phyloP scores from a whole-genome alignment of 345 rosid species.

The Rhizophora mangle region DNA sequence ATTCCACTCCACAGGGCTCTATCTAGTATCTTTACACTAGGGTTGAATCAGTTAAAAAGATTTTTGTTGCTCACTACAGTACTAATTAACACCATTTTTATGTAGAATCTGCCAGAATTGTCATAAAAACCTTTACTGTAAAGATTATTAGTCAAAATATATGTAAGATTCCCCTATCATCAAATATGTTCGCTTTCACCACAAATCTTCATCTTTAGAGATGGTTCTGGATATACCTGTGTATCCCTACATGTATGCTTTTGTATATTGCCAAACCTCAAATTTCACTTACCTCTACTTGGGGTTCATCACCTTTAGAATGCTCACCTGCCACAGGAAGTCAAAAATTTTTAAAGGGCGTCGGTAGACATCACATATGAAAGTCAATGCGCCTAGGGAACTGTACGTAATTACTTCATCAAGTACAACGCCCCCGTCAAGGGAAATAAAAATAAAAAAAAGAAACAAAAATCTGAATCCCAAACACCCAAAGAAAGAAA shows the following conservation, averaged over 20 bases:
- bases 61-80: no score
- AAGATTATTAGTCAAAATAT: no score
- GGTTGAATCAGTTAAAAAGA: no score
- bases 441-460: no score
- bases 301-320: constrained; percentile 48
- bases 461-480: background rate
- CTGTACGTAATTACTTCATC: no score
- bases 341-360: background rate
- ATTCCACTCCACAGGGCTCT: no score
- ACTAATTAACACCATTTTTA: no score
- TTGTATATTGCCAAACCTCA: constrained; percentile 1
- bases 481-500: background rate
- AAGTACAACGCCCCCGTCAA: no score
- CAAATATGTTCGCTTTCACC: background rate
- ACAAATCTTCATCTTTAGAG: background rate
- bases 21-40: no score
- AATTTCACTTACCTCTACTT: constrained; percentile 43
- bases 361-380: background rate
- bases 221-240: background rate
- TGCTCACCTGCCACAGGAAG: constrained; percentile 52
- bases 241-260: background rate
- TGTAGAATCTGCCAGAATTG: no score
- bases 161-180: background rate
- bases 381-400: background rate
- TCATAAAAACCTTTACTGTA: no score